Evolutionary conservation across 768 basidiomycete species (phyloP).

Genomic region (Russula ochroleuca): DNA sequence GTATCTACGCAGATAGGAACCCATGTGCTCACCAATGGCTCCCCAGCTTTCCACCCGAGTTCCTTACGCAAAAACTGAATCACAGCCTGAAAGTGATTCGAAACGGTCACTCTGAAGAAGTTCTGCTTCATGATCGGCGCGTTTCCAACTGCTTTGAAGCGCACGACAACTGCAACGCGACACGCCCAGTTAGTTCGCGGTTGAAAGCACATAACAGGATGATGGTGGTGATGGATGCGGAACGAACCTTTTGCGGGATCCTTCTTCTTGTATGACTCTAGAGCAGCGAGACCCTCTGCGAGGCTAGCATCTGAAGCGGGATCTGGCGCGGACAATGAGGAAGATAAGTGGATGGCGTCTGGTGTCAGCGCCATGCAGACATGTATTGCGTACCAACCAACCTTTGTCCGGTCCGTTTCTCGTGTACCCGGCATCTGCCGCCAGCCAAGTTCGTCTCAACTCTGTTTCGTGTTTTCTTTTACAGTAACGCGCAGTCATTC

Average conservation of each 20-base stretch:
- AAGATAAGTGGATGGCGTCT: constrained; percentile 18
- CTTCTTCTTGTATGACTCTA: constrained; percentile 85
- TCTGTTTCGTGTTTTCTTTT: no score
- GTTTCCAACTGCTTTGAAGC: constrained; percentile 96
- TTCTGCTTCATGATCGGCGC: constrained; percentile 99
- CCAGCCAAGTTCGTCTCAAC: not conserved
- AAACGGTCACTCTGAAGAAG: constrained; percentile 95
- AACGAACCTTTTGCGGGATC: constrained; percentile 72
- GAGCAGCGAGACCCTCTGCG: constrained; percentile 58
- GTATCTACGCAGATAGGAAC: not conserved
- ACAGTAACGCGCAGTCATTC: no score
- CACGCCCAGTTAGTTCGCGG: not conserved
- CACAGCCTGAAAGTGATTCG: constrained; percentile 91
- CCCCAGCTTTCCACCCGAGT: constrained; percentile 78
- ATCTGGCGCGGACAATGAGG: constrained; percentile 8
- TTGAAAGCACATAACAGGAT: no score
- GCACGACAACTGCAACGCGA: constrained; percentile 72
- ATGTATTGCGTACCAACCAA: not conserved
- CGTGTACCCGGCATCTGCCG: constrained; percentile 38
- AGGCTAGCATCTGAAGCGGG: constrained; percentile 24
- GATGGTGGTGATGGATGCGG: not conserved
- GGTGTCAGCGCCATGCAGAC: constrained; percentile 23
- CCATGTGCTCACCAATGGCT: constrained; percentile 65
- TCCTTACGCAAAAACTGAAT: constrained; percentile 90
- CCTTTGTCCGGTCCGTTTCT: no score